Conservation (phyloP, 1,284 basidiomycete genomes). For the Inonotus obliquus region DNA sequence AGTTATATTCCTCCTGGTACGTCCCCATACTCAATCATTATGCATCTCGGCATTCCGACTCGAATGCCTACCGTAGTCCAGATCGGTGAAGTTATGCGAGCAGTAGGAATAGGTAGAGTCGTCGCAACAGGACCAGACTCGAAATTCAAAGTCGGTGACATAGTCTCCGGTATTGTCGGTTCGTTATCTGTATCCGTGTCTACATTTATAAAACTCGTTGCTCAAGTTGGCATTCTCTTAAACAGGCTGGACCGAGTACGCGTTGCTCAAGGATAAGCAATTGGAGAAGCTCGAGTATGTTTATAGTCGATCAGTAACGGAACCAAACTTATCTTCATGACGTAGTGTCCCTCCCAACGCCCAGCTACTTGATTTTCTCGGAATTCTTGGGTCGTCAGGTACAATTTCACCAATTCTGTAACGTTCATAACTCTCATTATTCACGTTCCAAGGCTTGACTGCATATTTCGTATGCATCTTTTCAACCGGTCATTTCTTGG, state of each 20-base stretch:
- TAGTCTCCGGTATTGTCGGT: conserved; percentile 60
- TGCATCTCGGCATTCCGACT: not conserved
- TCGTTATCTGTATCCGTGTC: conserved; percentile 23
- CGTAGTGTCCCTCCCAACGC: conserved; percentile 50
- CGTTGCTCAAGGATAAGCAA: conserved; percentile 51
- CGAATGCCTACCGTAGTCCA: conserved; percentile 41
- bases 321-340: not conserved
- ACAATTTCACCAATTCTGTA: conserved; percentile 20
- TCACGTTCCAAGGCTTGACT: conserved; percentile 54
- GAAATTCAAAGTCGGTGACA: conserved; percentile 57
- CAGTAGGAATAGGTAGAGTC: conserved; percentile 65
- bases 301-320: not conserved
- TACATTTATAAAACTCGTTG: conserved; percentile 11
- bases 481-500: not conserved
- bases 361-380: conserved; percentile 69
- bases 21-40: not conserved
- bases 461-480: conserved; percentile 67
- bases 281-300: conserved; percentile 51
- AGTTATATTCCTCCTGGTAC: conserved; percentile 54
- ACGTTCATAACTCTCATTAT: not conserved
- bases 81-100: conserved; percentile 83
- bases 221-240: conserved; percentile 6
- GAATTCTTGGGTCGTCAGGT: conserved; percentile 71
- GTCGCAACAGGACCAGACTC: conserved; percentile 49
- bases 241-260: conserved; percentile 77